Base-by-base conservation (phyloP, 2,329 filamentous ascomycete genomes). In the Aspergillus fischeri region DNA sequence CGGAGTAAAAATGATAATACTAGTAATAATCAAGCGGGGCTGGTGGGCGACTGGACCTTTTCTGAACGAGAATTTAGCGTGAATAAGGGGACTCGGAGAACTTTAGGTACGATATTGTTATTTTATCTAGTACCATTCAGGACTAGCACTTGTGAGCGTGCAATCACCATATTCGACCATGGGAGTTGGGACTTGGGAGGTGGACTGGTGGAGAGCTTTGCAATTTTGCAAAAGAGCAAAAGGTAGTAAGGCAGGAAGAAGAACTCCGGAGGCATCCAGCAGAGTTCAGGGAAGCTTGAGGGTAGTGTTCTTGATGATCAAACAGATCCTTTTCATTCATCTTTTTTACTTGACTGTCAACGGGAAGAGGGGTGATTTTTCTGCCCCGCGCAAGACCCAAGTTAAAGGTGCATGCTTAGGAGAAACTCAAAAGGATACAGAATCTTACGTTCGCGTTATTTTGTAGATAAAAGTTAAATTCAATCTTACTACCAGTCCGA, bases 131-230 rank as follows among this genome's bases (percentile, higher is more conserved):
- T 6, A 7, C 14, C 14, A 17, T 38, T 38, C 6, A 8, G 32
- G 32, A 38, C 14, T 38, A 38, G 32, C 32, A 38, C 32, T 17
- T 17, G 32, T 38, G 14, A 38, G 5, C 7, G 5, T 35, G 32
- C 32, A 35, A 35, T 35, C 32, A 35, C 32, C 14, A 4, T 61
- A 57, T 60, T 62, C 61, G 50, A 64, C 53, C 51, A 57, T 64
- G 60, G 60, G 59, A 64, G 55, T 61, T 59, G 62, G 60, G 59
- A 64, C 55, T 61, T 57, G 62, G 62, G 61, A 61, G 59, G 62
- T 64, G 62, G 60, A 58, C 60, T 62, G 60, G 56, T 59, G 51
- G 20, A 55, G 51, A 44, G 47, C 32, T 41, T n/a, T 49, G 48
- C 53, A 21, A 50, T 27, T 44, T 32, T 29, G 29, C 25, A 29